These are phyloP conservation scores for Tricholoma bakamatsutake DNA, from an alignment of 768 basidiomycete species.

Conservation along the genomic window DNA sequence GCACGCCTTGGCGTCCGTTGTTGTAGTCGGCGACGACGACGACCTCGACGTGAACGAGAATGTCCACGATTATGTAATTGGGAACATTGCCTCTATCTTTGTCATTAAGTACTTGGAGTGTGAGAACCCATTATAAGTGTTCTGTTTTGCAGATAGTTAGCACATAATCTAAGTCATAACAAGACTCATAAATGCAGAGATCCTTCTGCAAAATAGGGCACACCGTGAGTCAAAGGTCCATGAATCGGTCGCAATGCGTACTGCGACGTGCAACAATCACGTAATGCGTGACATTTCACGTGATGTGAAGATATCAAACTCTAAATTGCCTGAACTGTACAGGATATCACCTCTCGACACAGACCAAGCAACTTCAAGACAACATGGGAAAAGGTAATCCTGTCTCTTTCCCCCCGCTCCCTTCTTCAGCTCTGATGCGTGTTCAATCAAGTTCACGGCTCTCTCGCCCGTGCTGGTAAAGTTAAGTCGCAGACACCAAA, in stretches of 20 bases:
- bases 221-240: too few species aligned
- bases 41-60: too few species aligned
- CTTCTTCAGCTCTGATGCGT: not conserved
- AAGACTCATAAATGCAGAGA: too few species aligned
- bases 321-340: constrained; percentile 3
- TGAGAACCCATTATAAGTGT: too few species aligned
- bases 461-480: constrained; percentile 99
- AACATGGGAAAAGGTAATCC: constrained; percentile 69
- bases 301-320: not conserved
- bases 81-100: too few species aligned
- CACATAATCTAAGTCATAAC: too few species aligned
- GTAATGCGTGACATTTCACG: not conserved
- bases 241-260: too few species aligned
- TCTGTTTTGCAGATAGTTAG: too few species aligned
- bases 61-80: too few species aligned
- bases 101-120: too few species aligned
- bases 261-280: too few species aligned
- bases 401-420: not conserved
- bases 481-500: constrained; percentile 98
- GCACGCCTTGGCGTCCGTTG: not conserved
- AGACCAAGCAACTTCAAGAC: constrained; percentile 46
- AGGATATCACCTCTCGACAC: constrained; percentile 19
- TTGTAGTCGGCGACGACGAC: not conserved
- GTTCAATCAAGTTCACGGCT: constrained; percentile 78
- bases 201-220: too few species aligned